Evolutionary conservation across 1,284 basidiomycete genomes (phyloP).

Genomic region (Naganishia albida): DNA sequence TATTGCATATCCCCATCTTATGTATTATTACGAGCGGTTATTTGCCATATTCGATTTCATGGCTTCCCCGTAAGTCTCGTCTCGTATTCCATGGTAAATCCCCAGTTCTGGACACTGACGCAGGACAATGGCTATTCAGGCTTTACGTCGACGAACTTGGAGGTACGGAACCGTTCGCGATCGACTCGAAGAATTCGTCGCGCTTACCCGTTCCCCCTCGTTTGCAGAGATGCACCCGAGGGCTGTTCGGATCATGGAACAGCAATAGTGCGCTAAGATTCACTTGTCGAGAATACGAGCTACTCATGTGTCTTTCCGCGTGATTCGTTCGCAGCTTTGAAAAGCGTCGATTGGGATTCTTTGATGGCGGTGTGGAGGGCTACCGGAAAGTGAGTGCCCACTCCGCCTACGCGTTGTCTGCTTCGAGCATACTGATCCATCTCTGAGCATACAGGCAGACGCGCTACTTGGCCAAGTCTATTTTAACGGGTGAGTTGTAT

Average conservation of each 20-base stretch:
- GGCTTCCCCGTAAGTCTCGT: slow-evolving; percentile 43
- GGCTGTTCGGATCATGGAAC: slow-evolving; percentile 44
- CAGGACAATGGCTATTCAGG: background rate
- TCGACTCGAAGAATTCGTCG: background rate
- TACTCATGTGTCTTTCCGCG: background rate
- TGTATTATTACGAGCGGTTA: no score
- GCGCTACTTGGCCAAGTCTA: slow-evolving; percentile 33
- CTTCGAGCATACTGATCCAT: background rate
- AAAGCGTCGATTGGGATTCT: slow-evolving; percentile 33
- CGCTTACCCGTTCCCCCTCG: no score
- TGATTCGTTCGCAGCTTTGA: slow-evolving; percentile 25
- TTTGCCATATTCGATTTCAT: slow-evolving; percentile 53
- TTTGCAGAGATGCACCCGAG: slow-evolving; percentile 33
- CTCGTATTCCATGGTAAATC: background rate
- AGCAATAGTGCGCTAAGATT: slow-evolving; percentile 45
- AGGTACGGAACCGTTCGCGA: slow-evolving; percentile 45
- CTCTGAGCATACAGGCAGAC: slow-evolving; percentile 15
- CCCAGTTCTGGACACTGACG: background rate
- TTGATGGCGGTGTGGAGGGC: slow-evolving; percentile 32
- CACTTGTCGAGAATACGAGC: background rate
- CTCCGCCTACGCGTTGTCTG: no score
- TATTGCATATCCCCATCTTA: no score
- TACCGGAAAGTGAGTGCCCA: slow-evolving; percentile 30
- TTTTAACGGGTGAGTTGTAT: slow-evolving; percentile 28
- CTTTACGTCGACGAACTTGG: slow-evolving; percentile 49